phyloP scores from a whole-genome alignment of 176 grass and related monocot genomes.

The Dendrocalamus sinicus region DNA sequence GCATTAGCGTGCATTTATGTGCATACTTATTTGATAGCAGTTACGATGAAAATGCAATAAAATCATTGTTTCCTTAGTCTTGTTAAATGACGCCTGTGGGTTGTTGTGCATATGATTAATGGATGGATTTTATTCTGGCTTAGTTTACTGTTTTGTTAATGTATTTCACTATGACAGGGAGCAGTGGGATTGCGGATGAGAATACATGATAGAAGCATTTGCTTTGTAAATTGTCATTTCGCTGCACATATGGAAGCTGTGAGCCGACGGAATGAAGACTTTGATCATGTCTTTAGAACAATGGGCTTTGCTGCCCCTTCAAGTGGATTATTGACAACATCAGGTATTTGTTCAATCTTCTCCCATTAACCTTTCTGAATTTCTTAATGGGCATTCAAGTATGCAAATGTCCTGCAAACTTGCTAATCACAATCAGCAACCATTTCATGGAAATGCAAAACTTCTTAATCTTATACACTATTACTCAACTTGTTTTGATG shows the following conservation, averaged over 20 bases:
- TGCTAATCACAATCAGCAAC: conserved; percentile 29
- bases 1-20: background rate
- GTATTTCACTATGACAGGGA: conserved; percentile 58
- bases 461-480: conserved; percentile 10
- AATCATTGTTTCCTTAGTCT: conserved; percentile 1
- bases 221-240: conserved; percentile 98
- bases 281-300: conserved; percentile 83
- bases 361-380: conserved; percentile 38
- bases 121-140: background rate
- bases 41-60: conserved; percentile 10
- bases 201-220: conserved; percentile 74
- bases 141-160: conserved; percentile 42
- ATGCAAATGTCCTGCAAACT: conserved; percentile 25
- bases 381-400: conserved; percentile 21
- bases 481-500: conserved; percentile 43
- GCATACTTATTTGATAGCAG: background rate
- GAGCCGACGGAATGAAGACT: conserved; percentile 86
- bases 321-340: conserved; percentile 47
- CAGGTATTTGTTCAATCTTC: conserved; percentile 59
- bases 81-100: background rate
- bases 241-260: conserved; percentile 96
- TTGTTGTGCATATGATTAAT: background rate
- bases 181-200: conserved; percentile 88
- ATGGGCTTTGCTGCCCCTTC: conserved; percentile 64
- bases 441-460: conserved; percentile 21